Conservation (phyloP, 371 early-diverging fungal genomes). For the Rhizopus delemar region DNA sequence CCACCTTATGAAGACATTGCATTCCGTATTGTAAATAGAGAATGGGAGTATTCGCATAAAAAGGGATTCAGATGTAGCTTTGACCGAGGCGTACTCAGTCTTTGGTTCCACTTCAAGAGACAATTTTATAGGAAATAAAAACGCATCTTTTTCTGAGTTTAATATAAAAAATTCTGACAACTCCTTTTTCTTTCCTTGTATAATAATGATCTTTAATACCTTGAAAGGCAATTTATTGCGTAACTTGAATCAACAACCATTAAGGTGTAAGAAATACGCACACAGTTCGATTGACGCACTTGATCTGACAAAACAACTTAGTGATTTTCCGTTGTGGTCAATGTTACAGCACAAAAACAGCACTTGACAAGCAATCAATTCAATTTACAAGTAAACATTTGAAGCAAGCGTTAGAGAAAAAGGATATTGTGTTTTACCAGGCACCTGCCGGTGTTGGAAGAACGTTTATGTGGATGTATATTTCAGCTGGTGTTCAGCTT, state of each 20-base stretch:
- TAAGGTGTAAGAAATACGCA: neutral
- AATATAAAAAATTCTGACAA: neutral
- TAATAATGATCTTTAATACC: neutral
- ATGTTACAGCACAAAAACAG: slow-evolving; percentile 6
- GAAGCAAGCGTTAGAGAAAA: slow-evolving; percentile 35
- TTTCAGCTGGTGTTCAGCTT: slow-evolving; percentile 53
- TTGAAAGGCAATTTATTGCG: neutral
- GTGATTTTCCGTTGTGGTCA: neutral
- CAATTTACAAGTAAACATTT: slow-evolving; percentile 35
- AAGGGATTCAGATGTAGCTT: slow-evolving; percentile 89
- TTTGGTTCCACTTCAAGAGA: slow-evolving; percentile 93
- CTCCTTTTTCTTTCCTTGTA: neutral
- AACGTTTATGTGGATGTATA: slow-evolving; percentile 48
- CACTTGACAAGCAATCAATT: slow-evolving; percentile 23
- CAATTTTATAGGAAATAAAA: slow-evolving; percentile 76
- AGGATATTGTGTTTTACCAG: slow-evolving; percentile 48
- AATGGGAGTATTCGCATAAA: slow-evolving; percentile 94
- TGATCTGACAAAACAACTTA: neutral
- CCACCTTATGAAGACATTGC: slow-evolving; percentile 97
- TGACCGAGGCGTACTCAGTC: slow-evolving; percentile 88
- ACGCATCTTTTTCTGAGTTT: neutral
- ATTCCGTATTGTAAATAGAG: slow-evolving; percentile 90
- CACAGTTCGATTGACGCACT: neutral
- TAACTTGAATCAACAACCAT: neutral
- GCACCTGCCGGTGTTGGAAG: slow-evolving; percentile 40